phyloP scores from a whole-genome alignment of 2,329 filamentous ascomycete genomes.

The Aspergillus hiratsukae region DNA sequence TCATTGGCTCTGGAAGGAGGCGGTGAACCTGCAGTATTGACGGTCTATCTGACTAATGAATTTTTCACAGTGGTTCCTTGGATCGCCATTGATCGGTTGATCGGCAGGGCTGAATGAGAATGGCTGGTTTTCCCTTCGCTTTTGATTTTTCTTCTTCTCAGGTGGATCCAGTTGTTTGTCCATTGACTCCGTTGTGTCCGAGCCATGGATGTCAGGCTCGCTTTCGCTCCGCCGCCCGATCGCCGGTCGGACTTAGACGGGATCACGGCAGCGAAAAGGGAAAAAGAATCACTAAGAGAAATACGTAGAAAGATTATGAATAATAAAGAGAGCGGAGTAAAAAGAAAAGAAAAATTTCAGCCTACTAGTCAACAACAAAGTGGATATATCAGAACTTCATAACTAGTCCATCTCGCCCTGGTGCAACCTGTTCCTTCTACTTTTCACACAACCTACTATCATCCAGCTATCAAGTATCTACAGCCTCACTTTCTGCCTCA shows the following conservation, averaged over 20 bases:
- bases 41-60: not conserved
- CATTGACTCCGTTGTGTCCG: not conserved
- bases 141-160: not conserved
- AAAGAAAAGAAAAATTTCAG: slow-evolving; percentile 7
- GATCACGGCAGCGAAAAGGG: slow-evolving; percentile 4
- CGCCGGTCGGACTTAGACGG: slow-evolving; percentile 10
- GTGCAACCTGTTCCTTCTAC: slow-evolving; percentile 1
- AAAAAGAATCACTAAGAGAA: slow-evolving; percentile 7
- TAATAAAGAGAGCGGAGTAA: slow-evolving; percentile 1
- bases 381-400: slow-evolving; percentile 20
- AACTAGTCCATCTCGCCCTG: slow-evolving; percentile 6
- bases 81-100: slow-evolving; percentile 4
- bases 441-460: not conserved
- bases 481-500: not conserved
- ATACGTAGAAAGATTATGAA: slow-evolving; percentile 1
- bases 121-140: slow-evolving; percentile 5
- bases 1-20: slow-evolving; percentile 12
- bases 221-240: slow-evolving; percentile 8
- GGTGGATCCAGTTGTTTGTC: not conserved
- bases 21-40: slow-evolving; percentile 9
- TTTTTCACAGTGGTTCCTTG: not conserved
- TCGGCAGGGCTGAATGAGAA: slow-evolving; percentile 7
- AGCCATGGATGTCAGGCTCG: slow-evolving; percentile 1
- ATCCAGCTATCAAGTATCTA: not conserved
- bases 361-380: slow-evolving; percentile 7